Evolutionary conservation across 2,329 filamentous ascomycete genomes (phyloP).

Genomic region (Akanthomyces uredinophilus): DNA sequence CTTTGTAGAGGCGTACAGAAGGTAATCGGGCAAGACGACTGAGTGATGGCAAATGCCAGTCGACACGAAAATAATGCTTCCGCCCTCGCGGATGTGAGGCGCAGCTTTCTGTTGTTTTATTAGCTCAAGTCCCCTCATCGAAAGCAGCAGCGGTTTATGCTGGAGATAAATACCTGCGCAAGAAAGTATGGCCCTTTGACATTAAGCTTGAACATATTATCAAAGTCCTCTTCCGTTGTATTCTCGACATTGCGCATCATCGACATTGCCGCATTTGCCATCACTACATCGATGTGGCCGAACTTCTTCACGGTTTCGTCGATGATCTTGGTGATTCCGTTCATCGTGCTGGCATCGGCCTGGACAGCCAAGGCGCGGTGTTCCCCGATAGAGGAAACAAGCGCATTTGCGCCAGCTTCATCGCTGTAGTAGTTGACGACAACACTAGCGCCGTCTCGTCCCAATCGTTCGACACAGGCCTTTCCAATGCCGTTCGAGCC

Average conservation of each 20-base stretch:
- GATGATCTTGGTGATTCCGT: constrained; percentile 45
- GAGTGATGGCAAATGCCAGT: constrained; percentile 34
- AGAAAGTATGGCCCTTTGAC: constrained; percentile 50
- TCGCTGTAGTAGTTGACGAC: constrained; percentile 52
- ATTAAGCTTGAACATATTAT: constrained; percentile 45
- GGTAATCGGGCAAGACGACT: constrained; percentile 38
- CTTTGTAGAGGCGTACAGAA: constrained; percentile 52
- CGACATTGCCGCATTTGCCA: constrained; percentile 52
- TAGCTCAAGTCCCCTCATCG: background rate
- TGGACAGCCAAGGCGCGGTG: constrained; percentile 48
- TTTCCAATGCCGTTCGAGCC: constrained; percentile 55
- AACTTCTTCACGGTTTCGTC: constrained; percentile 43
- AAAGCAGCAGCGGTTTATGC: background rate
- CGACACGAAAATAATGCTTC: constrained; percentile 48
- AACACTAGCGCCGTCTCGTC: constrained; percentile 50
- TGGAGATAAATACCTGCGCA: background rate
- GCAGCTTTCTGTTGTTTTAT: constrained; percentile 38
- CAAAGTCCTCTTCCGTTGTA: constrained; percentile 47
- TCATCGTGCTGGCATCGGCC: constrained; percentile 46
- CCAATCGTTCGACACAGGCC: constrained; percentile 51
- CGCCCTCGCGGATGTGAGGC: constrained; percentile 44
- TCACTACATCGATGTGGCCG: constrained; percentile 53
- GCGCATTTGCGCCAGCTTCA: constrained; percentile 38
- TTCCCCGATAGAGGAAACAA: constrained; percentile 44
- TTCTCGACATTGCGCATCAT: constrained; percentile 43